Evolutionary conservation across 345 rosid species (phyloP), one percentile per base, ranked within the genome.

Genomic region (Moricandia arvensis): DNA sequence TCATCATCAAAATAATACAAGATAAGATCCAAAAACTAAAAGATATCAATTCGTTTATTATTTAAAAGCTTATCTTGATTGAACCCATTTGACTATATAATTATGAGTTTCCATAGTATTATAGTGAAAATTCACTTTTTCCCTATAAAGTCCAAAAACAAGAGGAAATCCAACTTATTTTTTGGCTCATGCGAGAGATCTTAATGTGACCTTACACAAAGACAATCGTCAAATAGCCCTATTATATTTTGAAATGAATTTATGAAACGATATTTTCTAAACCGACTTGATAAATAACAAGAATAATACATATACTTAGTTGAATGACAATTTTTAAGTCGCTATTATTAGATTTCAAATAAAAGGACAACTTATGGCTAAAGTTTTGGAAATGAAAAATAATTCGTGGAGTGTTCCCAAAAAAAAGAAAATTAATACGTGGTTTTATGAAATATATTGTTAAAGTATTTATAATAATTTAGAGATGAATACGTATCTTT

Each of bases 21-120:
- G 61, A 75, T 67, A 67, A 66, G 61, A 75, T 31, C 59, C 66
- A 66, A 58, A 66, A 66, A 55, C 5, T 41, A 54, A 15, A 30
- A 54, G 17, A 24, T 31, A 68, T 68, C 30, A 60, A 47, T 33
- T 59, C 45, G 35, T 67, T 58, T 58, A 66, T 21, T 58, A 47
- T 67, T 59, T 59, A 75, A 58, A 60, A 8, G 62, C 62, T 34
- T 75, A 47, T 75, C 73, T 33, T 59, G 61, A 75, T 75, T 33
- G 59, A 74, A 30, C 17, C 59, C 47, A 21, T 30, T 75, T 45
- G 17, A 21, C 59, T 55, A 75, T 45, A 66, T 59, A 58, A 66
- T 45, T 59, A 67, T 63, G 76, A 72, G 54, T 43, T 64, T 67
- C 21, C 26, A 21, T 21, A 33, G 8, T 59, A 29, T 74, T 74